These are phyloP conservation scores for Ettlia oleoabundans DNA, from an alignment of 139 green algal genomes.

Conservation along the genomic window DNA sequence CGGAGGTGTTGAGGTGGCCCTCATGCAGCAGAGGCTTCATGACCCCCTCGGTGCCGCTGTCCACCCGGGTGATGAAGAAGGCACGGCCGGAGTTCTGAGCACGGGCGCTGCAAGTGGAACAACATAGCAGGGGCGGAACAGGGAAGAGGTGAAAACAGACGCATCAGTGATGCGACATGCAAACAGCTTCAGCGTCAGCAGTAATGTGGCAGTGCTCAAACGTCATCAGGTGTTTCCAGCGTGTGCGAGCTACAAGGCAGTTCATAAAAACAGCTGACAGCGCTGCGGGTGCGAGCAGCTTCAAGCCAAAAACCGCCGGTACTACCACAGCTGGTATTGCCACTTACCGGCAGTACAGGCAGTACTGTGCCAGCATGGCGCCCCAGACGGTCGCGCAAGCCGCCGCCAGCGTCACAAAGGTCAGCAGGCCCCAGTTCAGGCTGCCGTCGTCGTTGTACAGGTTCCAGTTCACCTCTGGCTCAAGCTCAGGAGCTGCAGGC, in stretches of 20 bases:
- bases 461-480: constrained; percentile 21
- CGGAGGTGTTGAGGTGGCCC: constrained; percentile 1
- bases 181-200: neutral
- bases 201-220: no score
- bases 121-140: no score
- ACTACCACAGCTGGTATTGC: no score
- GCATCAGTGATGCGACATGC: neutral
- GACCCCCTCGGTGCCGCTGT: neutral
- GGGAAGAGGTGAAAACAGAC: no score
- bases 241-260: no score
- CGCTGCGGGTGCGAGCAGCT: no score
- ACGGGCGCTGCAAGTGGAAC: neutral
- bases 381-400: constrained; percentile 31
- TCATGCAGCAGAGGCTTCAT: constrained; percentile 30
- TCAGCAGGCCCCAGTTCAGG: constrained; percentile 34
- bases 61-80: neutral
- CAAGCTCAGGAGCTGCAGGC: neutral
- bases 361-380: constrained; percentile 16
- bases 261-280: no score
- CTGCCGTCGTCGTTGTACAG: neutral
- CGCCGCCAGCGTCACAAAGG: constrained; percentile 28
- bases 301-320: no score
- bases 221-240: no score
- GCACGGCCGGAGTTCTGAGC: neutral
- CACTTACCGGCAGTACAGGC: no score